Base-by-base conservation (phyloP, 1,139 yeast species). In the Groenewaldozyma sp. region DNA sequence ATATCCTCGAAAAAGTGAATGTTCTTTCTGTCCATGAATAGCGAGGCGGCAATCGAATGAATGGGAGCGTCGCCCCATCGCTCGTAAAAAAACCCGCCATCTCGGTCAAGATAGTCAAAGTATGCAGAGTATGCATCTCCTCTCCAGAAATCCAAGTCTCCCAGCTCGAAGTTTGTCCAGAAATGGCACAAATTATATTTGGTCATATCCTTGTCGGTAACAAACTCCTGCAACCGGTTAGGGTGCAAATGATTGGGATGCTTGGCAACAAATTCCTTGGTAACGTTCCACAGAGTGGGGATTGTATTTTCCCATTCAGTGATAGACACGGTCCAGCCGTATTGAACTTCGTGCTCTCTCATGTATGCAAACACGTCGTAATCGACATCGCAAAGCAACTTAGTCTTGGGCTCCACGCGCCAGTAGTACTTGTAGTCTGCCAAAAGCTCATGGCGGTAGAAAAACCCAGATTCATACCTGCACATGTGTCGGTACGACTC, bases 21-120 rank as follows among this genome's bases (percentile, higher is more conserved):
- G 54, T 76, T 71, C 29, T 73, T 76, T 56, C 71, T 71, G 42
- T 78, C 76, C 58, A 83, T 63, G 60, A 83, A 76, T 45, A 83
- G 64, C 3, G 86, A 68, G 13, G 80, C 94, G 10, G 91, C 94
- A 53, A 83, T 76, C 11, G 93, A 80, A 62, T 86, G 95, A 18
- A 86, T 76, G 4, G 95, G 95, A 0, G 95, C 95, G 61, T 87
- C 95, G 17, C 95, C 95, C 96, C 96, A 87, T 56, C 95, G 70
- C 60, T 87, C 95, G 60, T 87, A 87, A 64, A 82, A 87, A 64
- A 87, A 87, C 4, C 94, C 94, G 27, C 95, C 95, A 1, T 78
- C 68, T 44, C 65, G 54, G 59, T 87, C 96, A 50, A 87, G 70
- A 49, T 70, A 62, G 16, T 82, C 73, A 53, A 87, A 87, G 60